These are phyloP conservation scores for Fragaria ananassa DNA, from an alignment of 306 rosid species.

Conservation along the genomic window DNA sequence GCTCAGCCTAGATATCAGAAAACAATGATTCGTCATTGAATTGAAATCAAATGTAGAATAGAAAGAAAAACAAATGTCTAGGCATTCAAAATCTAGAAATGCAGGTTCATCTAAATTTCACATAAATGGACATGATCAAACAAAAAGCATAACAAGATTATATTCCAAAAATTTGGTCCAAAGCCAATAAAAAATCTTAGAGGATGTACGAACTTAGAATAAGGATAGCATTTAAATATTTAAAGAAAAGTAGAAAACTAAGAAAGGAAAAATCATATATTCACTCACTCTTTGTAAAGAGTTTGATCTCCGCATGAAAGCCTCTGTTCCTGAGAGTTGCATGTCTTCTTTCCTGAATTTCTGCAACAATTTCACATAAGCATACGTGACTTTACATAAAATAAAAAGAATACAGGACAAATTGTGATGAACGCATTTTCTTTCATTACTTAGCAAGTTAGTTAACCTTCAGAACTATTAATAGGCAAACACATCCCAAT, in stretches of 20 bases:
- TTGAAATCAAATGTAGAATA: neutral
- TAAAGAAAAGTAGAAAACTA: neutral
- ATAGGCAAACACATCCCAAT: neutral
- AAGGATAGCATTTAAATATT: neutral
- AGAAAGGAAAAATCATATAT: neutral
- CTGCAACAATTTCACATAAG: constrained; percentile 44
- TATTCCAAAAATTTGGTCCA: neutral
- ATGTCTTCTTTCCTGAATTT: constrained; percentile 85
- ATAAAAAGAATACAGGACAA: neutral
- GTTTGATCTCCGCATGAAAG: constrained; percentile 77
- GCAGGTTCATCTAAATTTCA: neutral
- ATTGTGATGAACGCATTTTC: neutral
- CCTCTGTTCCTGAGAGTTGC: constrained; percentile 89
- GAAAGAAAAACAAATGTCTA: neutral
- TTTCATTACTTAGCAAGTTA: too few species aligned
- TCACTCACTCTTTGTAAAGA: constrained; percentile 87
- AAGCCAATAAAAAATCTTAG: neutral
- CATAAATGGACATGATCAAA: neutral
- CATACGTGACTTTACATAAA: neutral
- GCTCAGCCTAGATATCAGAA: constrained; percentile 71
- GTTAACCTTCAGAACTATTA: neutral
- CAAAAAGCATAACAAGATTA: neutral
- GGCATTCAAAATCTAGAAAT: neutral
- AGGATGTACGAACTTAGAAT: neutral
- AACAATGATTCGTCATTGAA: constrained; percentile 8